Evolutionary conservation across 805 yeast genomes (phyloP), one percentile per base, ranked within the genome.

Genomic region (Lachancea cidri): DNA sequence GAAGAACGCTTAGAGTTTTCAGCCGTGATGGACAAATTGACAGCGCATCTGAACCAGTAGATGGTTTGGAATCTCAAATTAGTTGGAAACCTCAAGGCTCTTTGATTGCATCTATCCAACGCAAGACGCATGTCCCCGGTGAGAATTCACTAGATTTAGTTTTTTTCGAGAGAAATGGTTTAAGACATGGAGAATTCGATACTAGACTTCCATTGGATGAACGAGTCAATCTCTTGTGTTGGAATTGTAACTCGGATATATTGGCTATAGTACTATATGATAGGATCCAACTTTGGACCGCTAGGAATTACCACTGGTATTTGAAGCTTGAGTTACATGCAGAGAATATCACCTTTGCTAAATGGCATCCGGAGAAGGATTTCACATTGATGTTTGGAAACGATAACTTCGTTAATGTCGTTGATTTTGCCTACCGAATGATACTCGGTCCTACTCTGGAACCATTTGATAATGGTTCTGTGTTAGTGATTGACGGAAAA

Each of bases 261-360:
- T 67, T 93, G 41, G 86, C 95, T 4, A 66, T 93, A 9, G 80
- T 76, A 31, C 68, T 84, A 20, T 46, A 63, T 2, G 72, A 79
- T 50, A 67, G 76, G 13, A 73, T 93, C n/a, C 94, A 84, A 57
- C 63, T 93, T 17, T 93, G 97, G 97, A 81, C 94, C 1, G 72
- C 85, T 3, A 88, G 86, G 57, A 93, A 93, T 62, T 93, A 89
- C 63, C 94, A 89, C 57, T 93, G 98, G 98, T 88, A 85, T 62
- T 71, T 89, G 52, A 93, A 93, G 56, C 94, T 85, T 61, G 94
- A 84, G 54, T 63, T 89, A 2, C 63, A 59, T 29, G 52, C 55
- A 2, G 44, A 52, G 5, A 42, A 55, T 17, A 56, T 70, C 25
- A 48, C 52, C 20, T 79, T 72, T 53, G 66, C 76, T 37, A 76